These are phyloP conservation scores for Eucalyptus sp. DNA, from an alignment of 345 rosid species.

Conservation along the genomic window DNA sequence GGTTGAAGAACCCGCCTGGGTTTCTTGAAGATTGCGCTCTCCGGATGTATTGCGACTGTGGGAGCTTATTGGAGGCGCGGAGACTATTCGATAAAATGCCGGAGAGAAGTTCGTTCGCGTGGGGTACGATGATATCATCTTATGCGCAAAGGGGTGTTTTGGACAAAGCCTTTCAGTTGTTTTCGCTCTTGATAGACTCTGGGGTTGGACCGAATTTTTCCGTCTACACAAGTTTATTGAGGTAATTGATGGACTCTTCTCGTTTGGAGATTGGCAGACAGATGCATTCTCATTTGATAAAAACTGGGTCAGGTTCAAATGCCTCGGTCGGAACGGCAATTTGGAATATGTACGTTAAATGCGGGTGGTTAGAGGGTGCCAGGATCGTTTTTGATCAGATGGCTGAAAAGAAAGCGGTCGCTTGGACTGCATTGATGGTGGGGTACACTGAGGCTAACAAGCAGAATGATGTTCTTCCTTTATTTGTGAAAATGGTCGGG, in stretches of 20 bases:
- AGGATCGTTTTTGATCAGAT: constrained; percentile 33
- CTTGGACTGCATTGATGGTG: constrained; percentile 60
- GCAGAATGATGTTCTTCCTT: constrained; percentile 26
- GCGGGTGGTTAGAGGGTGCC: constrained; percentile 53
- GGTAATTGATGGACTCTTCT: constrained; percentile 25
- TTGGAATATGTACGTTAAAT: constrained; percentile 52
- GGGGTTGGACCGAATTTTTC: constrained; percentile 21
- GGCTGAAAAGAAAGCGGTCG: constrained; percentile 36
- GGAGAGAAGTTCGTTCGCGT: constrained; percentile 27
- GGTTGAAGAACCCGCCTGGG: constrained; percentile 14
- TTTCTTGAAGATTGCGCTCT: constrained; percentile 33
- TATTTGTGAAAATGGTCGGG: constrained; percentile 29
- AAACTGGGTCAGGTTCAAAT: constrained; percentile 21
- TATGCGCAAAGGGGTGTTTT: constrained; percentile 21
- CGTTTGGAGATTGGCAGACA: constrained; percentile 38
- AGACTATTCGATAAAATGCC: constrained; percentile 50
- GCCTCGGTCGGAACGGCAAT: constrained; percentile 27
- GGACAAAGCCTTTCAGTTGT: constrained; percentile 24
- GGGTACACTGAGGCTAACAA: constrained; percentile 42
- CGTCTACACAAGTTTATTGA: constrained; percentile 26
- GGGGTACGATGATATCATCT: constrained; percentile 41
- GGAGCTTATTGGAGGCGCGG: constrained; percentile 46
- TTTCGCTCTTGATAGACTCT: constrained; percentile 20
- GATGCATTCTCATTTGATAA: constrained; percentile 46
- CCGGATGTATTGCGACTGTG: constrained; percentile 38